Evolutionary conservation across 805 yeast genomes (phyloP), one percentile per base, ranked within the genome.

Genomic region (Kockiozyma suomiensis): DNA sequence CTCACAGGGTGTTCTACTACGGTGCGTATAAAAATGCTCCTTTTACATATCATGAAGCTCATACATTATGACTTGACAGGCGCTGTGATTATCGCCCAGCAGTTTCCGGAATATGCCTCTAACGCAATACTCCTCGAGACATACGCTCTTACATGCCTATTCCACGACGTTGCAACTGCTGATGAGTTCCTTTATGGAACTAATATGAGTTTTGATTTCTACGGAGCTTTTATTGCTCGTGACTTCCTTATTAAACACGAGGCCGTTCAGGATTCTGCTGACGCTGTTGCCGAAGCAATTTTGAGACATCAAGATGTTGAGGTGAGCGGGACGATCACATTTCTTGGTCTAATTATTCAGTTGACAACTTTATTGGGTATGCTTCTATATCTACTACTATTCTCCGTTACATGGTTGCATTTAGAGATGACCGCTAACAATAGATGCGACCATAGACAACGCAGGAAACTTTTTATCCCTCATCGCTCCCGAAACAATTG

Each of bases 131-230:
- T 47, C n/a, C 42, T 58, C 19, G 68, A 58, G 38, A 65, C 66
- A 13, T 57, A 58, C 58, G 59, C 52, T 17, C 56, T 56, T 15
- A 50, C 68, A n/a, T 47, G 63, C 26, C 54, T 66, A n/a, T 51
- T 66, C 17, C 70, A 67, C 32, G 68, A 66, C 50, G 66, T 67
- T 50, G 70, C 65, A 43, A 64, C 69, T 13, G 63, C 67, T 12
- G 62, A 51, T 25, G 55, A 59, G 50, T 58, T 61, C 37, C 47
- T 62, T 5, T 38, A 48, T 19, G 68, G 62, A 2, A 64, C 70
- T 23, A 58, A 56, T 28, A 56, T 67, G 64, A 58, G 66, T 37
- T 67, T 67, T 62, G 70, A 67, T 47, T 67, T 64, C 32, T 67
- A 66, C 32, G 70, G 70, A 4, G 70, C 65, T 8, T 48, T 61